Base-by-base conservation (phyloP, 2,329 filamentous ascomycete species). In the Teratosphaeria nubilosa region DNA sequence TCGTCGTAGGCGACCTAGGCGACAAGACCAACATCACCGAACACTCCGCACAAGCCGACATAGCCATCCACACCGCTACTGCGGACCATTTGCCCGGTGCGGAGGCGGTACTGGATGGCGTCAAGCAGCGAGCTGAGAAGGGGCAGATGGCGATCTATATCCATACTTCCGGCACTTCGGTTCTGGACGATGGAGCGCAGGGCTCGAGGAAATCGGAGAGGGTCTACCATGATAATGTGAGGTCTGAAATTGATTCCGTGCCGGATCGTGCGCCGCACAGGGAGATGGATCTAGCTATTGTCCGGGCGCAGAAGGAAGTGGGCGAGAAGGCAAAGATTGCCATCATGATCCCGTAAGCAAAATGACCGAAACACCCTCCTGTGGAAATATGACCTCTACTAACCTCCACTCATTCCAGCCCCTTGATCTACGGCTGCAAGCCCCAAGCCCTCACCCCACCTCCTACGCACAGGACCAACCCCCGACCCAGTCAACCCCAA, bases 11-110 rank as follows among this genome's bases (percentile, higher is more conserved):
- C n/a, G 70, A 72, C 45, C 64, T 79, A 5, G 68, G 76, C 53
- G 74, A 79, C 60, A 69, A 68, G 14, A 63, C 68, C 1, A 61
- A 75, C 16, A 76, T 78, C 63, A 67, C 68, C 5, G 66, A 74
- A 37, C 68, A 76, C 20, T 66, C 71, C 1, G 54, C 67, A 2
- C 59, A 70, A 24, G 70, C 70, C 60, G 77, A 80, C 55, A 74
- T 78, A 9, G 68, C 76, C 41, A 69, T 81, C 56, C 77, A 80
- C 65, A 78, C 75, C 7, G 78, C 78, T 13, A 78, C 76, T 3
- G 76, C 77, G 3, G 78, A 80, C 66, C 73, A 80, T 58, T 65
- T 77, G 20, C 74, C 75, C 11, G 76, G 73, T 13, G 77, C 72
- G 1, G 62, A 76, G 62, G 76, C 77, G 16, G 70, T 81, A 13